These are phyloP conservation scores for Neostapfia colusana DNA, from an alignment of 176 grass and related monocot species.

Conservation along the genomic window DNA sequence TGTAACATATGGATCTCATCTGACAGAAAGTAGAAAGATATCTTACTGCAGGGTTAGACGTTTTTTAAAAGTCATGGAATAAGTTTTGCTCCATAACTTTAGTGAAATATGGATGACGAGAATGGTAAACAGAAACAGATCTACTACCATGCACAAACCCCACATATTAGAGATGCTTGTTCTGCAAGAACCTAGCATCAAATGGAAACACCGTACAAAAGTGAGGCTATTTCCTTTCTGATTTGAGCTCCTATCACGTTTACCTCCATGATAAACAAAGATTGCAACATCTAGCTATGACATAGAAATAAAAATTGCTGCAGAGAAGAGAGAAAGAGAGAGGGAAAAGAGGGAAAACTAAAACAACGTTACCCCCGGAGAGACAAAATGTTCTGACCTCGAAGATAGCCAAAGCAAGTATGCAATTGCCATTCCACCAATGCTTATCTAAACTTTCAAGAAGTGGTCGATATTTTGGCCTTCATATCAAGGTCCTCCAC, in stretches of 20 bases:
- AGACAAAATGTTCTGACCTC: conserved; percentile 55
- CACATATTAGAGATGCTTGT: conserved; percentile 6
- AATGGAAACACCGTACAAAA: conserved; percentile 28
- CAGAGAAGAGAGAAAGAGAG: conserved; percentile 5
- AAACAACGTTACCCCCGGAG: conserved; percentile 30
- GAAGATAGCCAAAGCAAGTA: conserved; percentile 39
- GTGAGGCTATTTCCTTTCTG: conserved; percentile 40
- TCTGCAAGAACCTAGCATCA: conserved; percentile 16
- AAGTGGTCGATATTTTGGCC: conserved; percentile 50
- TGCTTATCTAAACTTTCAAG: conserved; percentile 28
- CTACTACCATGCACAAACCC: conserved; percentile 10
- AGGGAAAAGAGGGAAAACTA: conserved; percentile 31
- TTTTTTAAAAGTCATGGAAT: conserved; percentile 1
- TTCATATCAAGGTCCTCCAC: conserved; percentile 70
- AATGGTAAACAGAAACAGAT: not conserved
- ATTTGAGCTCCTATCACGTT: conserved; percentile 44
- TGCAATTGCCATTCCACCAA: conserved; percentile 26
- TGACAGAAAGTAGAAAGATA: not conserved
- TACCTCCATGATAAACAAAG: conserved; percentile 46
- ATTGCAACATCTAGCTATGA: conserved; percentile 40
- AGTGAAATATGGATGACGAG: not conserved
- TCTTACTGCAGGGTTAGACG: not conserved
- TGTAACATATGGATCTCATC: not conserved
- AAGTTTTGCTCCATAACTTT: conserved; percentile 14
- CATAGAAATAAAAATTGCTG: conserved; percentile 39